Conservation (phyloP, 495 filamentous ascomycete genomes). For the Podospora pseudoanserina region DNA sequence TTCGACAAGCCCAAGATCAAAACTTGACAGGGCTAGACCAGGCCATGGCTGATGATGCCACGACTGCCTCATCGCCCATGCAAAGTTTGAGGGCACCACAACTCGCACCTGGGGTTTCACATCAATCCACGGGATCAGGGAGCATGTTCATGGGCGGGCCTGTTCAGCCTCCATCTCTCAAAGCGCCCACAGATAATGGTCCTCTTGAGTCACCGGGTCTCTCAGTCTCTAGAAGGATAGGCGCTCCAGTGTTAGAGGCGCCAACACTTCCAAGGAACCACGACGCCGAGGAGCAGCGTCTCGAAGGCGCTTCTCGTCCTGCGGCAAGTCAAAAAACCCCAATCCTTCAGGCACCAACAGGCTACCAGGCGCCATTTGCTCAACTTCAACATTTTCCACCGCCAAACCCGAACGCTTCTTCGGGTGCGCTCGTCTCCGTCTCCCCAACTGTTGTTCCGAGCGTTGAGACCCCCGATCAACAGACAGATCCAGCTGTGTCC, state of each 20-base stretch:
- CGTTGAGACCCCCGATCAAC: not conserved
- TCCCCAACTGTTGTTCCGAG: not conserved
- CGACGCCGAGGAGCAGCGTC: not conserved
- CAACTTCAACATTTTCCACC: not conserved
- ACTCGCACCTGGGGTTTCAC: not conserved
- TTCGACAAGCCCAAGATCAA: not conserved
- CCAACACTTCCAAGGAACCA: not conserved
- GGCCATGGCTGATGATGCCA: not conserved
- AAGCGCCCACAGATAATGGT: not conserved
- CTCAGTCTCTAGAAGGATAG: not conserved
- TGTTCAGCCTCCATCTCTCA: not conserved
- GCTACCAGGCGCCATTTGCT: not conserved
- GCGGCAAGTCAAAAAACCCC: not conserved
- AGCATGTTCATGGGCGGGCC: not conserved
- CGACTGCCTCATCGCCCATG: not conserved
- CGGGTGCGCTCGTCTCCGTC: not conserved
- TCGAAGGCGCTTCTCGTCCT: not conserved
- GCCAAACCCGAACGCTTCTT: not conserved
- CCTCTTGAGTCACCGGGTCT: not conserved
- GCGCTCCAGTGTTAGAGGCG: not conserved
- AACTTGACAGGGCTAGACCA: not conserved
- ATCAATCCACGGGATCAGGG: not conserved
- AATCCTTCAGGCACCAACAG: not conserved
- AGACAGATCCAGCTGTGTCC: not conserved
- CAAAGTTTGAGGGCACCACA: not conserved